A percentile compares a stretch with the other conserved stretches of the same genome.
phyloP scores from a whole-genome alignment of 2,329 filamentous ascomycete species.

The Herpotrichia juniperi region DNA sequence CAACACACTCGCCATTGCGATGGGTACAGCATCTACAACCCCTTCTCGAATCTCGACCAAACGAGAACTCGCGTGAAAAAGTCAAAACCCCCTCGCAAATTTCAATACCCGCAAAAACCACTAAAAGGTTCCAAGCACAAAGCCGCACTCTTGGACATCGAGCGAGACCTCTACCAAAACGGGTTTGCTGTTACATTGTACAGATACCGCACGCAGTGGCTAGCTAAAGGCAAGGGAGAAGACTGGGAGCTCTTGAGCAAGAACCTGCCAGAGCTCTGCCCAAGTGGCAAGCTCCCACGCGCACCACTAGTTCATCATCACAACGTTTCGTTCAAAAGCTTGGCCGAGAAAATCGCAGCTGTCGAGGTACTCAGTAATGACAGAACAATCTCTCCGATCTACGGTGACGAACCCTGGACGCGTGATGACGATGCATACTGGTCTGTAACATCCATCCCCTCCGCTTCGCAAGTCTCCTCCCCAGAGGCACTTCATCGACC shows the following conservation, averaged over 20 bases:
- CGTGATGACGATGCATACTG: conserved; percentile 29
- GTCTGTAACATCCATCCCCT: conserved; percentile 14
- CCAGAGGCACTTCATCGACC: conserved; percentile 1
- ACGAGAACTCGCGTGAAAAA: conserved; percentile 15
- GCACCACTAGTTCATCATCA: conserved; percentile 22
- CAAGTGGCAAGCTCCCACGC: conserved; percentile 25
- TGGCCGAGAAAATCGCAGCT: conserved; percentile 30
- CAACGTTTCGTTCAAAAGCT: conserved; percentile 6
- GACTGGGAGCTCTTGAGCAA: conserved; percentile 22
- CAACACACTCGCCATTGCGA: background rate
- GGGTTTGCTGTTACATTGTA: conserved; percentile 18
- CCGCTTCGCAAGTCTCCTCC: background rate
- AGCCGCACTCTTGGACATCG: conserved; percentile 15
- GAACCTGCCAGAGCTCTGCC: conserved; percentile 18
- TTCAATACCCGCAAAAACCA: background rate
- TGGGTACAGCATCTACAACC: background rate
- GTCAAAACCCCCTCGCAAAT: conserved; percentile 6
- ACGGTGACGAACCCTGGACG: conserved; percentile 34
- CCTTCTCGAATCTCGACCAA: background rate
- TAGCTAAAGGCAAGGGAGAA: conserved; percentile 12
- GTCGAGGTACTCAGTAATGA: conserved; percentile 15
- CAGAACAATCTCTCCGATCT: conserved; percentile 10
- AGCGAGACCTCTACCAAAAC: conserved; percentile 20
- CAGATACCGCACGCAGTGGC: conserved; percentile 13
- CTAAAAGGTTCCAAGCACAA: conserved; percentile 10